Evolutionary conservation across 1,284 basidiomycete species (phyloP), one percentile per base, ranked within the genome.

Genomic region (Lignosus rhinocerotis): DNA sequence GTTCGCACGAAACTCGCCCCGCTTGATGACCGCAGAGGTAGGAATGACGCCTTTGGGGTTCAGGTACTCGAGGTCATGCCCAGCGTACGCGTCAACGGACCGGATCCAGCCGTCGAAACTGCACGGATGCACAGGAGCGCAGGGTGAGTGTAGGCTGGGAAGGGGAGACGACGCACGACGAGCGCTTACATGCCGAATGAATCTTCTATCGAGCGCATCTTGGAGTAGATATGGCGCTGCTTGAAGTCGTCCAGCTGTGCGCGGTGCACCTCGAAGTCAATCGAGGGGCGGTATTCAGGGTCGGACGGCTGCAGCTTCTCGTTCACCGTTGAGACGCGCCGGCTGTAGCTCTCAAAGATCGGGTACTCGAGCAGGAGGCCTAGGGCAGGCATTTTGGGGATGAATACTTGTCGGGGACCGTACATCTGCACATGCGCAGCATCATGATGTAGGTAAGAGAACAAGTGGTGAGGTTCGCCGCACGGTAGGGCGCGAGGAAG

Each of bases 381-480:
- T 17, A 99, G 82, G 0, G 94, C 92, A 12, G 97, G 97, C 76
- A 98, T 97, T 78, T 98, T 98, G 33, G 97, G 97, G 25, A 98
- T 85, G 70, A 94, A 87, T 43, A 96, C 90, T 44, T 80, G 80
- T n/a, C 86, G 84, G 1, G 91, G 87, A 0, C 86, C 86, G 67
- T 86, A 92, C 31, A 92, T 73, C 59, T 63, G 60, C 11, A 21
- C 6, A 25, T 12, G n/a, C 32, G 10, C 14, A 12, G 1, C 7
- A 38, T 8, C 25, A 25, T 25, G 25, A 25, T 25, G 25, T 25
- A 25, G 25, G 25, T 25, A 12, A 14, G 17, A 33, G 6, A 12
- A 11, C 4, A 32, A 16, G 8, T 3, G 14, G 12, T 32, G n/a
- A 30, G 36, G 19, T 16, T 45, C 43, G 43, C 25, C 21, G 30